Evolutionary conservation across 2,329 filamentous ascomycete genomes (phyloP), one percentile per base, ranked within the genome.

Genomic region (Hymenoscyphus albidus): DNA sequence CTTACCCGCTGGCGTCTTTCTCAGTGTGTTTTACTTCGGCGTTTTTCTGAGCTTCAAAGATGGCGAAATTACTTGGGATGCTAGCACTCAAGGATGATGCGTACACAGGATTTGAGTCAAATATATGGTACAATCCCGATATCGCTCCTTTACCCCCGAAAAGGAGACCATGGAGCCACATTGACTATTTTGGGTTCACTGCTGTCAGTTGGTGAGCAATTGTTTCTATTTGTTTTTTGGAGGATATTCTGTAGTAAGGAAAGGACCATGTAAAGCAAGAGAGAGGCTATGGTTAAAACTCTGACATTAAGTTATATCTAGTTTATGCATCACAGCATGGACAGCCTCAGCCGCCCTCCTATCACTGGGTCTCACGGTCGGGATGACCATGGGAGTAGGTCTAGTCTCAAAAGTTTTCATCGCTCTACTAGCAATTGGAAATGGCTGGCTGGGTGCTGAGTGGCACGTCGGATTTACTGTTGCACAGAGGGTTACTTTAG

Each of bases 381-480:
- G 78, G 78, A 77, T 80, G 66, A 74, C 77, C 2, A 71, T 79
- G 54, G 72, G 78, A 51, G 74, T 76, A 51, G 76, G 75, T 61
- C 73, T 80, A 67, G 67, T 79, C 40, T 78, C 76, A 10, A 78
- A 80, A 67, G 66, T 76, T 61, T 72, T 78, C 63, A 74, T 74
- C 58, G 74, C 74, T 16, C 55, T 72, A 31, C 72, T 79, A 38
- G 74, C 76, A 12, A 74, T 77, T 54, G 65, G 73, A 44, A 77
- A 76, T 48, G 78, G 77, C 56, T 74, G 71, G 32, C 75, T 77
- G 16, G 78, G 77, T 18, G 78, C 78, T 5, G 70, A 75, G 59
- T 79, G 77, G 69, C 78, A 80, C 65, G 78, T 81, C 39, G 78
- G 78, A 7, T 81, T 80, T 51, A 76, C 79, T 0, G 77, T 82